Evolutionary conservation across 345 rosid species (phyloP), one percentile per base, ranked within the genome.

Genomic region (Melaleuca quinquenervia): DNA sequence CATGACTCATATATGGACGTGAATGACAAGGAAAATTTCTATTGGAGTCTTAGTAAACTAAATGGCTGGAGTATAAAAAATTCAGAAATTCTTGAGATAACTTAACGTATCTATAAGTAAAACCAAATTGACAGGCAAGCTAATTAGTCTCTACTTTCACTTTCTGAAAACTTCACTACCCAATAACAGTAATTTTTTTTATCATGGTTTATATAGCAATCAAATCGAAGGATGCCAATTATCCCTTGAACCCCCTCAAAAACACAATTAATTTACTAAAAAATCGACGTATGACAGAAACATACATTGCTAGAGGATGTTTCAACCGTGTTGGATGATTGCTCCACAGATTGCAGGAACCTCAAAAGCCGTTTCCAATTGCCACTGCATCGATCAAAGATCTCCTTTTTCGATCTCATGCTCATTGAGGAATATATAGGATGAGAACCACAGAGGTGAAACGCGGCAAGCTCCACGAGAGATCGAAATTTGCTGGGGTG

Each of bases 221-320:
- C 45, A 32, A 70, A 70, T 70, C 22, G n/a, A 55, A 22, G 27
- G 60, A 55, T 55, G 60, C 60, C 60, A 21, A 10, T 26, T 18
- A 36, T 36, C 48, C 13, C 48, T 70, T 70, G 36, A 70, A 70
- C 80, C 48, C 27, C 7, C 2, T 70, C 80, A 70, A 70, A 70
- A 86, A 75, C 55, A 51, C 60, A 84, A 80, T 16, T 49, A 58
- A 83, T 82, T 41, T 62, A 62, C 85, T 29, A 60, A 53, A 53
- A 52, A 52, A 83, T 86, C 13, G 8, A 82, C 56, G 56, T 27
- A 85, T 45, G 24, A 90, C 88, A 89, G 87, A 92, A 92, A 70
- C 88, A 93, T 96, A 95, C 99, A 87, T 96, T 95, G 98, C 98
- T 96, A 87, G 95, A 94, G 85, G 97, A 91, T 86, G 97, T 97